Evolutionary conservation across 1,284 basidiomycete species (phyloP).

Genomic region (Trametes hirsuta): DNA sequence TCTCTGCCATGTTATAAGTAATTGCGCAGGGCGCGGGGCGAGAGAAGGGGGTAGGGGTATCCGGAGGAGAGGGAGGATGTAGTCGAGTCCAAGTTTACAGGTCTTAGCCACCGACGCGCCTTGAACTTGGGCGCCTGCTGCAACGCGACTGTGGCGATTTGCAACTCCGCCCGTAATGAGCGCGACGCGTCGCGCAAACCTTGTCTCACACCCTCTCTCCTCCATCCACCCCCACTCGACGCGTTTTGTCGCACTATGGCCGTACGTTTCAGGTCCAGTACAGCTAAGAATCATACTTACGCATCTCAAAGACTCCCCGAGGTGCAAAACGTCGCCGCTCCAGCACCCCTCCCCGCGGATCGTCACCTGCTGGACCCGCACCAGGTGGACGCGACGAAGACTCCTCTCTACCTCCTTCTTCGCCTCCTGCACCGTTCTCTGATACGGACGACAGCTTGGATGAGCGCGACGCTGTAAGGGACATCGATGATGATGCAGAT

Average conservation of each 20-base stretch:
- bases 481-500: constrained; percentile 69
- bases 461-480: constrained; percentile 74
- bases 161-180: constrained; percentile 30
- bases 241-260: constrained; percentile 10
- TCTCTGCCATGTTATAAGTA: constrained; percentile 18
- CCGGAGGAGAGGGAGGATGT: not conserved
- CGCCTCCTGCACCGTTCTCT: constrained; percentile 82
- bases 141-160: constrained; percentile 33
- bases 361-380: constrained; percentile 53
- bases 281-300: not conserved
- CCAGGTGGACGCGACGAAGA: constrained; percentile 58
- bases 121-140: constrained; percentile 9
- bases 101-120: constrained; percentile 13
- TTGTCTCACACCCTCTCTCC: constrained; percentile 10
- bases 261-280: not conserved
- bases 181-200: constrained; percentile 30
- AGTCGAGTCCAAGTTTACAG: not conserved
- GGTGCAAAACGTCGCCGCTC: constrained; percentile 68
- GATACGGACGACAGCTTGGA: constrained; percentile 85
- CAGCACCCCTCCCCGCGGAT: constrained; percentile 53
- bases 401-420: constrained; percentile 81
- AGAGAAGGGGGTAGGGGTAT: not conserved
- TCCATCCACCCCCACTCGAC: not conserved
- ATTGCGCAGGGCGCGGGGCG: not conserved
- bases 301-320: constrained; percentile 29